Base-by-base conservation (phyloP, 352 stramenopile species). In the Globisporangium apiculatum region DNA sequence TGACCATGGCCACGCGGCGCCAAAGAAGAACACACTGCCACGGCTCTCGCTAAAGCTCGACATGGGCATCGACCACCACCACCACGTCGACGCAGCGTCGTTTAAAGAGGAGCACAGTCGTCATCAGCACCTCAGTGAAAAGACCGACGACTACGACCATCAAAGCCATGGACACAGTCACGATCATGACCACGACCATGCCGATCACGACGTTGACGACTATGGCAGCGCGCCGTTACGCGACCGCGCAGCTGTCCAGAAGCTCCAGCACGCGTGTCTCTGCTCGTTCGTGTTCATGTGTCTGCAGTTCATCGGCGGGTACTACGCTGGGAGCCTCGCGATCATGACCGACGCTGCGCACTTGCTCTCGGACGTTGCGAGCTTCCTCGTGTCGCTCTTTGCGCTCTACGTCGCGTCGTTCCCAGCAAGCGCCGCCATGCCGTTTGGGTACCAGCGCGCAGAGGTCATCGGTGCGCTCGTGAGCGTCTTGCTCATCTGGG, bases 381-480 rank as follows among this genome's bases (percentile, higher is more conserved):
- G 86, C 48, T 95, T 96, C 58, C 51, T 88, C 12, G 71, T 96
- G 6, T 91, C 83, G 51, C 73, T 94, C 31, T 87, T 92, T 53
- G 84, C 84, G 55, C 86, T 94, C 66, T 91, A 88, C 58, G 66
- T 90, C 35, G 76, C 69, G 12, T 67, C 83, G 31, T 68, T 81
- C 2, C 71, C 84, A 1, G 71, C 80, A 9, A 78, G 71, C 2
- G 73, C 79, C 7, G 57, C 53, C 31, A 87, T 96, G 71, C 97
- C 94, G 0, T 99, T 97, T 72, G 97, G 97, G n/a, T 96, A 97
- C 57, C 88, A 98, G 59, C 83, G 97, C 49, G 96, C 92, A 2
- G 97, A 99, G 68, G 95, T 98, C 11, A 75, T 99, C 5, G 96
- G 95, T 8, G 97, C 97, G 24, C 65, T 99, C 4, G 80, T 97